Percentiles rank a stretch among this genome's conserved stretches.
These are phyloP conservation scores for Diphasiastrum complanatum DNA, from an alignment of 83 land plant genomes.

Conservation along the genomic window DNA sequence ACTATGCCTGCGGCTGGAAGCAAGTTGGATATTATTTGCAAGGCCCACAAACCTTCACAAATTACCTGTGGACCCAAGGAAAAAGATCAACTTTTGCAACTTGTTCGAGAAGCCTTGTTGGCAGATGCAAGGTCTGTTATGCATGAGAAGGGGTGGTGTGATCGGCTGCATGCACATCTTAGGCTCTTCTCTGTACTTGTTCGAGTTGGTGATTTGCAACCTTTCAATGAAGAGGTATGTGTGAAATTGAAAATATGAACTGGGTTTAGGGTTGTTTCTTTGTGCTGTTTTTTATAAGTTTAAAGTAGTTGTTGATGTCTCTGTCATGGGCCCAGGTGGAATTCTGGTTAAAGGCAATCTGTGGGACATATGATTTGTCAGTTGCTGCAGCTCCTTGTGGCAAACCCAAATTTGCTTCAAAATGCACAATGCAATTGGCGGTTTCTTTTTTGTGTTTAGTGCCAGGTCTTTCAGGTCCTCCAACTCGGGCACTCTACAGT, in stretches of 20 bases:
- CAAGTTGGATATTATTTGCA: conserved; percentile 11
- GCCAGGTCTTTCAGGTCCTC: conserved; percentile 34
- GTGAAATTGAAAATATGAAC: too few species aligned
- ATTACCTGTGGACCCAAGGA: conserved; percentile 14
- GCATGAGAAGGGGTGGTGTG: conserved; percentile 37
- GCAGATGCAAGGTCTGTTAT: conserved; percentile 29
- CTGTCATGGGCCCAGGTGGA: too few species aligned
- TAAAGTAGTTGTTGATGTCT: too few species aligned
- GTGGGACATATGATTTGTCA: conserved; percentile 9
- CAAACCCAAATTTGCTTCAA: conserved; percentile 8
- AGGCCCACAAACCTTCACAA: not conserved
- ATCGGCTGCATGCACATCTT: conserved; percentile 34
- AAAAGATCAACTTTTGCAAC: conserved; percentile 20
- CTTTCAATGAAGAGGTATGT: conserved; percentile 38
- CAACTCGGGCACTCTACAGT: conserved; percentile 23
- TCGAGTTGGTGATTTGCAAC: conserved; percentile 30
- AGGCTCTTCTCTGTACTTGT: conserved; percentile 38
- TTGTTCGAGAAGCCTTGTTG: conserved; percentile 22
- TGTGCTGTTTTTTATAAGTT: too few species aligned
- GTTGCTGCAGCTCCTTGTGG: conserved; percentile 5
- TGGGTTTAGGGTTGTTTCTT: too few species aligned
- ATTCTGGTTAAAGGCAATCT: conserved; percentile 28
- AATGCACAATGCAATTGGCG: conserved; percentile 35
- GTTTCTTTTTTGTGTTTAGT: conserved; percentile 40
- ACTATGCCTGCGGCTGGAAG: conserved; percentile 2